phyloP scores from a whole-genome alignment of 768 basidiomycete genomes.

The Leccinum pellstonianum region DNA sequence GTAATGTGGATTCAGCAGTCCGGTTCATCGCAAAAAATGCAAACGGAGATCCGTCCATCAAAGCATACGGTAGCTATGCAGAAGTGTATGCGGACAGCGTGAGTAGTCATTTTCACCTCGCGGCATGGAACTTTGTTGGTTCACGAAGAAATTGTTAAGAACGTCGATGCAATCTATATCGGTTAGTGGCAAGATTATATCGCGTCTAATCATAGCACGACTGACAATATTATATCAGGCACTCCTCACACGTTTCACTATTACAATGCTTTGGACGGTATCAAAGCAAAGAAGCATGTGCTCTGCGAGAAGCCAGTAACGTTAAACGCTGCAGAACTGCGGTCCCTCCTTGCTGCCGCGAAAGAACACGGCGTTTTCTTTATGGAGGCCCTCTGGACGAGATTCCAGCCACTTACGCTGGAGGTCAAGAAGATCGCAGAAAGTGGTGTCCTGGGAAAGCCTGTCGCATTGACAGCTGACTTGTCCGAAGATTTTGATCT shows the following conservation, averaged over 20 bases:
- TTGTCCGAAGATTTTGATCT: conserved; percentile 69
- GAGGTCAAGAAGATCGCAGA: conserved; percentile 67
- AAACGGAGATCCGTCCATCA: conserved; percentile 51
- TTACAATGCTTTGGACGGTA: conserved; percentile 68
- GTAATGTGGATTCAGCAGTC: conserved; percentile 63
- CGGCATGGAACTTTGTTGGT: neutral
- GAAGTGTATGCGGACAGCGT: conserved; percentile 73
- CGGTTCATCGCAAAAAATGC: conserved; percentile 61
- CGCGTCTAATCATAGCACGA: neutral
- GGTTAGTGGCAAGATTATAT: conserved; percentile 37
- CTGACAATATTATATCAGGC: conserved; percentile 40
- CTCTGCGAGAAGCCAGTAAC: conserved; percentile 91
- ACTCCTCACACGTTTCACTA: conserved; percentile 88
- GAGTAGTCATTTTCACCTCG: conserved; percentile 17
- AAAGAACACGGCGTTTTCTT: conserved; percentile 80
- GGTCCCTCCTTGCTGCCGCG: conserved; percentile 69
- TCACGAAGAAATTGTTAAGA: conserved; percentile 34
- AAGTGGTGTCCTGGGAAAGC: conserved; percentile 61
- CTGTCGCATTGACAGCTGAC: conserved; percentile 71
- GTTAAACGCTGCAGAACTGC: conserved; percentile 69
- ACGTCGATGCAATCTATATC: conserved; percentile 78
- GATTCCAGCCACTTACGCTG: conserved; percentile 68
- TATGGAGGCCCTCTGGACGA: conserved; percentile 92
- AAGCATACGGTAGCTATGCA: conserved; percentile 71
- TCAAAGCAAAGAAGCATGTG: conserved; percentile 80